These are phyloP conservation scores for Castanea crenata DNA, from an alignment of 306 rosid genomes.

Conservation along the genomic window DNA sequence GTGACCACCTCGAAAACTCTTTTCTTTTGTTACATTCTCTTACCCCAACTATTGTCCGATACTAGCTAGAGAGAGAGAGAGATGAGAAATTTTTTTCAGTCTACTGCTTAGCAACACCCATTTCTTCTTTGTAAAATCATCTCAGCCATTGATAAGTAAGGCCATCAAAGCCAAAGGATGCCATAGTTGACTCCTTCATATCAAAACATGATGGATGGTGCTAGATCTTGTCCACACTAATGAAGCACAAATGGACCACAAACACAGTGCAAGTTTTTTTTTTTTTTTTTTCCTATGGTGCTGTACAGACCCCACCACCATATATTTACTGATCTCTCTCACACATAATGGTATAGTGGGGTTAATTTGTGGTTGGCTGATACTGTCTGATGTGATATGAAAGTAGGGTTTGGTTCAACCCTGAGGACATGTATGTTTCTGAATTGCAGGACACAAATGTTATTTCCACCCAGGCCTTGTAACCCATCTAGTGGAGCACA, in stretches of 20 bases:
- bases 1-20: background rate
- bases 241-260: conserved; percentile 39
- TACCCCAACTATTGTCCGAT: background rate
- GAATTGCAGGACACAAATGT: conserved; percentile 34
- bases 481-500: conserved; percentile 44
- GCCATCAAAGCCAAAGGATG: conserved; percentile 3
- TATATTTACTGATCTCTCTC: conserved; percentile 2
- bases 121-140: conserved; percentile 1
- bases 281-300: conserved; percentile 22
- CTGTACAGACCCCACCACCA: conserved; percentile 41
- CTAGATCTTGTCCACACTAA: conserved; percentile 69
- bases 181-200: conserved; percentile 40
- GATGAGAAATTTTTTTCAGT: background rate
- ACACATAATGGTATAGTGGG: conserved; percentile 27
- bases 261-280: conserved; percentile 5
- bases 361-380: conserved; percentile 38
- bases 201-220: conserved; percentile 57
- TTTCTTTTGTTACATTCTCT: background rate
- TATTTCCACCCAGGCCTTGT: conserved; percentile 37
- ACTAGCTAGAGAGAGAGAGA: background rate
- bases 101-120: background rate
- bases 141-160: conserved; percentile 14
- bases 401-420: conserved; percentile 38
- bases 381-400: conserved; percentile 38
- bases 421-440: conserved; percentile 39